Evolutionary conservation across 1,284 basidiomycete species (phyloP), one percentile per base, ranked within the genome.

Genomic region (Volvariella surrecta): DNA sequence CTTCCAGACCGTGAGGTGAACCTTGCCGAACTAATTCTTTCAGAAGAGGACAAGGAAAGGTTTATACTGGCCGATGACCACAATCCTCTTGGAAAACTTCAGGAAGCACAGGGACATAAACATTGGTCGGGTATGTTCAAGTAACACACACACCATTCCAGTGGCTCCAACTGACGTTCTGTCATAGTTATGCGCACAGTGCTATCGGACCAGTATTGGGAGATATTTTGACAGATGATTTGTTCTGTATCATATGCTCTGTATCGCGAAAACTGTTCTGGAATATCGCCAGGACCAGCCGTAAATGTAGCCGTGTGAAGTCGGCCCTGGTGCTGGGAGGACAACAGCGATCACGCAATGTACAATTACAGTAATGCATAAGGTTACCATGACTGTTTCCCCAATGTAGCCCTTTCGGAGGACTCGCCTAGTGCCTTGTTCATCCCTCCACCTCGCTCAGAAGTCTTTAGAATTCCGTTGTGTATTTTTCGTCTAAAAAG

Each of bases 91-190:
- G 69, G 68, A 24, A 67, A 71, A 30, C 73, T 82, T 63, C 83
- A 87, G 58, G 62, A 70, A 40, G 63, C 66, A 35, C 74, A 76
- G 50, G 78, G 76, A 1, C 50, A 76, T 37, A 71, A 79, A 40
- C 89, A 90, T 51, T 93, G 89, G 89, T 75, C 74, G 52, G 61
- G 87, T 88, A 56, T 54, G 82, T 69, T 17, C 15, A 4, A 10
- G 6, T 24, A 37, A 17, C 18, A 21, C 11, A n/a, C 37, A 31
- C 11, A 15, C 2, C 17, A 18, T 17, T 16, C 16, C 20, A 22
- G 30, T 30, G n/a, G n/a, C n/a, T n/a, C n/a, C 28, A n/a, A 16
- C 31, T 52, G 22, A 49, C 44, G 32, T 17, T 49, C 42, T 16
- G 20, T 10, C 41, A 2, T 46, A 78, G 75, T 80, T 37, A 82